Conservation (phyloP, 352 stramenopile species). For the Phytopythium oedochilum region DNA sequence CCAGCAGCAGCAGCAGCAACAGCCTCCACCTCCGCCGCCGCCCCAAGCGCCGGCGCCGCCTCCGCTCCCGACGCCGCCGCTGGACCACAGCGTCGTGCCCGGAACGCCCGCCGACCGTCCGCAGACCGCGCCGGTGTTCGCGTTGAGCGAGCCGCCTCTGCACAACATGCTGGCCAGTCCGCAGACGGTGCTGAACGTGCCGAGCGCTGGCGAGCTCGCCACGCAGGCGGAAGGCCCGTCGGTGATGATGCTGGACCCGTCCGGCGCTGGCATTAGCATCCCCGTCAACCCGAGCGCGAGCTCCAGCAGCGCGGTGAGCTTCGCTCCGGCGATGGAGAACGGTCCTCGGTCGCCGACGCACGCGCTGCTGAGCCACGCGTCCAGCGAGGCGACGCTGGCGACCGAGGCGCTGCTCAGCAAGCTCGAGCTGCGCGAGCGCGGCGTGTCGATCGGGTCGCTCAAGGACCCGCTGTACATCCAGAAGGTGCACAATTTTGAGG, state of each 20-base stretch:
- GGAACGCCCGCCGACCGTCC: slow-evolving; percentile 9
- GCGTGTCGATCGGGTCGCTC: slow-evolving; percentile 56
- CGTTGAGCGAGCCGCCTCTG: neutral
- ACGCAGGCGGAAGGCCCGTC: neutral
- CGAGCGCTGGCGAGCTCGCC: neutral
- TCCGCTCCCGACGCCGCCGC: neutral
- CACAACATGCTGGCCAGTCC: slow-evolving; percentile 6
- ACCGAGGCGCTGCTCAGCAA: slow-evolving; percentile 38
- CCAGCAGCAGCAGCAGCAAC: neutral
- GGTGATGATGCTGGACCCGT: slow-evolving; percentile 27
- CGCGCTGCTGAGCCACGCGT: slow-evolving; percentile 28
- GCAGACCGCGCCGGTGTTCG: slow-evolving; percentile 3
- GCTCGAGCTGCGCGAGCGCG: slow-evolving; percentile 41
- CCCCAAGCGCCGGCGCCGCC: slow-evolving; percentile 1
- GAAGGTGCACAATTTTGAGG: slow-evolving; percentile 61
- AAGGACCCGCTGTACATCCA: slow-evolving; percentile 50
- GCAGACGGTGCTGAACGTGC: neutral
- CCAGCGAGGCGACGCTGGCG: slow-evolving; percentile 37
- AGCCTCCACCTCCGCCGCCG: neutral
- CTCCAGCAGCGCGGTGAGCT: slow-evolving; percentile 17
- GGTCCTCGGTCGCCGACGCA: slow-evolving; percentile 24
- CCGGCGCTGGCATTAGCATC: neutral
- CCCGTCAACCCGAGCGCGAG: slow-evolving; percentile 10
- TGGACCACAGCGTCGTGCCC: neutral
- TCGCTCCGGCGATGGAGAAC: slow-evolving; percentile 14